Percentiles rank a stretch among this genome's conserved stretches.
Conservation (phyloP, 2,329 filamentous ascomycete species). For the Seiridium unicorne region DNA sequence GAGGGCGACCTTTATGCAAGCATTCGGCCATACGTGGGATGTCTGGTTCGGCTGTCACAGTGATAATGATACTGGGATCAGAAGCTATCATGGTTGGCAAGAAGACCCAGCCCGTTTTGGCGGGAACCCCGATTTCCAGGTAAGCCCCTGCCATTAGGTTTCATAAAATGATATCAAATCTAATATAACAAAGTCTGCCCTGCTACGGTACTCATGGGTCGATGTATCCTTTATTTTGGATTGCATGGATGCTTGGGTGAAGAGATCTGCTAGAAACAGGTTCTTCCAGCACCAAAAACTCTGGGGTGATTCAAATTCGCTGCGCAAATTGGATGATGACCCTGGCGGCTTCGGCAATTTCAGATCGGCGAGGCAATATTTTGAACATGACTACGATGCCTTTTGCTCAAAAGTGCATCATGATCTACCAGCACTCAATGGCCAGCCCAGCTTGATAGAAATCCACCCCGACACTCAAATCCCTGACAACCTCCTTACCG, state of each 20-base stretch:
- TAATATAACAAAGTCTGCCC: conserved; percentile 26
- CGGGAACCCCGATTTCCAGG: conserved; percentile 44
- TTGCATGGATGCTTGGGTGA: conserved; percentile 47
- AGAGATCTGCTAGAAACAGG: conserved; percentile 31
- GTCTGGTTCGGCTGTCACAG: conserved; percentile 29
- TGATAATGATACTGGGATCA: not conserved
- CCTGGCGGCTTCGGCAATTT: conserved; percentile 18
- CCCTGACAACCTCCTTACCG: conserved; percentile 37
- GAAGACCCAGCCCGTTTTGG: conserved; percentile 17
- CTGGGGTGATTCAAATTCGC: conserved; percentile 19
- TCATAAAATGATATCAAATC: not conserved
- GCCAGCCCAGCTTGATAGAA: conserved; percentile 23
- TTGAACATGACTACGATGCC: conserved; percentile 22
- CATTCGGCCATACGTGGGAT: conserved; percentile 40
- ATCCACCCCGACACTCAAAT: conserved; percentile 38
- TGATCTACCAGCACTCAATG: conserved; percentile 19
- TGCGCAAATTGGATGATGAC: conserved; percentile 12
- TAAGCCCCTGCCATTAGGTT: conserved; percentile 20
- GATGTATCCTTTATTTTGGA: conserved; percentile 44
- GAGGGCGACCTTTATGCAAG: conserved; percentile 30
- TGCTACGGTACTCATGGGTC: conserved; percentile 44
- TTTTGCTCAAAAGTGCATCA: conserved; percentile 13
- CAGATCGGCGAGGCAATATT: conserved; percentile 16
- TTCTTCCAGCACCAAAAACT: conserved; percentile 30
- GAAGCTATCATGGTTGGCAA: conserved; percentile 29